Percentiles rank a stretch among this genome's conserved stretches.
phyloP scores from a whole-genome alignment of 208 protist genomes.

The Leishmania amazonensis region DNA sequence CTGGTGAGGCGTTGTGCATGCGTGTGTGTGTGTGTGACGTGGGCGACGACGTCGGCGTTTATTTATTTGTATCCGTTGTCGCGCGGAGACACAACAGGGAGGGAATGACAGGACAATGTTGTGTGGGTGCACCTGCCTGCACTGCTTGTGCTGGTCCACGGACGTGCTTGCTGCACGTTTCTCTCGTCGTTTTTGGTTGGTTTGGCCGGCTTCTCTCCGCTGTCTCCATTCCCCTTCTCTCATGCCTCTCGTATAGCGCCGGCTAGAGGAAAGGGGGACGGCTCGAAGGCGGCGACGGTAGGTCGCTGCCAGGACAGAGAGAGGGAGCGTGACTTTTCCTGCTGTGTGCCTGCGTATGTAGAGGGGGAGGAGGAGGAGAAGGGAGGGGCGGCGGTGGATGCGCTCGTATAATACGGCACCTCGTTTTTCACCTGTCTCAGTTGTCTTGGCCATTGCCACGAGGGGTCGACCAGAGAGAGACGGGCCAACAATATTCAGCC shows the following conservation, averaged over 20 bases:
- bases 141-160: background rate
- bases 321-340: background rate
- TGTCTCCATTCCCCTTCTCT: background rate
- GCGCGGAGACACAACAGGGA: background rate
- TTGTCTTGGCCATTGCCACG: background rate
- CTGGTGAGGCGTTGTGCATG: background rate
- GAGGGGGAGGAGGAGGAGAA: background rate
- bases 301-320: background rate
- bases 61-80: background rate
- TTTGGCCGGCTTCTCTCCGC: background rate
- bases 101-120: background rate
- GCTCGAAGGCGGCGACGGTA: background rate
- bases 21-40: background rate
- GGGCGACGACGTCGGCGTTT: background rate
- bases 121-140: background rate
- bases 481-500: background rate
- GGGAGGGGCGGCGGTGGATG: background rate
- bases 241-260: background rate
- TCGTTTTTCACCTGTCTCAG: background rate
- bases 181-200: background rate
- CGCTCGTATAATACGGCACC: background rate
- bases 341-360: background rate
- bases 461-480: background rate
- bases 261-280: background rate
- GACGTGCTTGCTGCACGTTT: background rate